Base-by-base conservation (phyloP, 768 basidiomycete genomes). In the Mycena epipterygia region DNA sequence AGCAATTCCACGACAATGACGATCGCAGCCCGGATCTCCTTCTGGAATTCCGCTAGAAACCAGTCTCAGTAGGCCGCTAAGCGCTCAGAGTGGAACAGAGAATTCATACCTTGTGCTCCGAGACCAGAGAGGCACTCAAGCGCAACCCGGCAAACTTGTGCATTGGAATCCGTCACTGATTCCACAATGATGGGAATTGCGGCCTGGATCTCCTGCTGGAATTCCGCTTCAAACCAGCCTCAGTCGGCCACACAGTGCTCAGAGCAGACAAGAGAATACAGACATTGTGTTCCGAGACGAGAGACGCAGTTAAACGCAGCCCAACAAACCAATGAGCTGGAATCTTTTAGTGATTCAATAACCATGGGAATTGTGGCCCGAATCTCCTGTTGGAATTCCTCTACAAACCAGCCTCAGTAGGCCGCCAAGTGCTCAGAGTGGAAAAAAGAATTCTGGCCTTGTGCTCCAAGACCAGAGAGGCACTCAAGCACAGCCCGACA, bases 281-380 rank as follows among this genome's bases (percentile, higher is more conserved):
- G 13, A 57, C 55, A 35, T 57, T 57, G 55, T 57, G 55, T n/a
- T 57, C 55, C 55, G 23, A 57, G 35, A 25, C 35, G 5, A n/a
- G 55, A 27, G 29, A 57, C n/a, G 23, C 35, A 39, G 5, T 37
- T 13, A 41, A 57, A 7, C 14, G 55, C 37, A 30, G 33, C 55
- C 37, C 21, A 1, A 25, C 55, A 23, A 57, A 57, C 35, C 25
- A 23, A 2, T 23, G 19, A 17, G 16, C 39, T n/a, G 17, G 35
- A 39, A 37, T 55, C 33, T 21, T 55, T 21, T 19, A 35, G 19
- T 25, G 21, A 33, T 55, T 55, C 32, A 19, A 55, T 14, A 33
- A 55, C 35, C 2, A 5, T 16, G 37, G 35, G 29, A 25, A 57
- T 57, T 17, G 25, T 35, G 6, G 55, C 29, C 55, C 37, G 37